Conservation (phyloP, 2,329 filamentous ascomycete species). For the Colletotrichum salicis region DNA sequence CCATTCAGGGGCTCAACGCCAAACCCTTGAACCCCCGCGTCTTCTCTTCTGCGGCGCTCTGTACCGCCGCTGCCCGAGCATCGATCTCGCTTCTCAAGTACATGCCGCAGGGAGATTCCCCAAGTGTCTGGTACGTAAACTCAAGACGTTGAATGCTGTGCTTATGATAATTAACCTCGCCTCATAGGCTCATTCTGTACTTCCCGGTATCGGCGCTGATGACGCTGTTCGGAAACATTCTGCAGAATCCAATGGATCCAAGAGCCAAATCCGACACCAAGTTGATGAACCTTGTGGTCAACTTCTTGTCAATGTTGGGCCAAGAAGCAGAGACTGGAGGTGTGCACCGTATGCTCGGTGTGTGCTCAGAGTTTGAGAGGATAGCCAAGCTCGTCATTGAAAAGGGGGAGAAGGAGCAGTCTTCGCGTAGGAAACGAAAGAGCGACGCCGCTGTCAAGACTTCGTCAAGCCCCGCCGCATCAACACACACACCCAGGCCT, state of each 20-base stretch:
- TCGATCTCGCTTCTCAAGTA: conserved; percentile 96
- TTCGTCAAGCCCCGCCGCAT: conserved; percentile 39
- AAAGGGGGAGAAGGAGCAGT: conserved; percentile 86
- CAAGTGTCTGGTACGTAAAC: conserved; percentile 85
- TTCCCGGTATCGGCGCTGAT: conserved; percentile 96
- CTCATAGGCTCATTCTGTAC: conserved; percentile 83
- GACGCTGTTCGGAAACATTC: conserved; percentile 93
- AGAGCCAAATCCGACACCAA: conserved; percentile 88
- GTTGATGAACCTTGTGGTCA: conserved; percentile 92
- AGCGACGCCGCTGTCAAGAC: conserved; percentile 59
- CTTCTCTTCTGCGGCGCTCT: conserved; percentile 92
- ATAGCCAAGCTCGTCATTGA: conserved; percentile 93
- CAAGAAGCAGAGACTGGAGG: conserved; percentile 89
- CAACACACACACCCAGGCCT: conserved; percentile 45
- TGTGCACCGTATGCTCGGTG: conserved; percentile 90
- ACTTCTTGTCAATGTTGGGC: conserved; percentile 89
- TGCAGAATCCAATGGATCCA: conserved; percentile 93
- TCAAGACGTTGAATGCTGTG: neutral
- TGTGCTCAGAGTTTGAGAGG: conserved; percentile 96
- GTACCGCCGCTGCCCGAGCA: conserved; percentile 90
- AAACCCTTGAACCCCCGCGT: conserved; percentile 91
- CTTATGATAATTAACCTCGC: conserved; percentile 41
- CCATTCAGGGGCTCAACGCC: conserved; percentile 92
- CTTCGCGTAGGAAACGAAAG: conserved; percentile 86
- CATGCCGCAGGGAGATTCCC: conserved; percentile 93